Evolutionary conservation across 495 filamentous ascomycete genomes (phyloP).

Genomic region (Aspergillus incahuasiensis): DNA sequence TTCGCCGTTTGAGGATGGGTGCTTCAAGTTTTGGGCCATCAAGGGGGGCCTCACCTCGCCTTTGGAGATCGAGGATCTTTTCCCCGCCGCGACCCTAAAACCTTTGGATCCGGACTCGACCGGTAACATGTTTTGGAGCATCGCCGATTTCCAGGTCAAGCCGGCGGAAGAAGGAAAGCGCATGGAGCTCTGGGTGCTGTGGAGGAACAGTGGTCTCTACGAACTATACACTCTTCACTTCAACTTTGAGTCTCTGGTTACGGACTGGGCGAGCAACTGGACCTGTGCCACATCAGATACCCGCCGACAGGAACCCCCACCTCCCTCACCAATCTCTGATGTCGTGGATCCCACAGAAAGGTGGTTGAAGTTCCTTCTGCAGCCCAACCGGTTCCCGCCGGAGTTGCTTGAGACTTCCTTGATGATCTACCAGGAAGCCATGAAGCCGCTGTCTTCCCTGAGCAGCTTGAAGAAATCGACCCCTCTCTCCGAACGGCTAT

Average conservation of each 20-base stretch:
- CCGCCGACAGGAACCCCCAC: constrained; percentile 47
- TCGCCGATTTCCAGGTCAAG: constrained; percentile 76
- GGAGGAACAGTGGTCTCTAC: constrained; percentile 79
- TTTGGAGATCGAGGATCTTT: constrained; percentile 65
- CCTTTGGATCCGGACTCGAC: constrained; percentile 63
- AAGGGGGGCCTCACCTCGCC: constrained; percentile 57
- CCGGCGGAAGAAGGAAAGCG: constrained; percentile 44
- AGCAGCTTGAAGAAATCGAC: constrained; percentile 39
- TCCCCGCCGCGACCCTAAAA: constrained; percentile 54
- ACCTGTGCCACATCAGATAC: constrained; percentile 63
- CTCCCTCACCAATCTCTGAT: constrained; percentile 54
- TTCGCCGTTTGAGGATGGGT: constrained; percentile 77
- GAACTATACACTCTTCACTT: constrained; percentile 63
- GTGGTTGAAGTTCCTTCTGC: constrained; percentile 63
- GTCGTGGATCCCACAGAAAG: constrained; percentile 51
- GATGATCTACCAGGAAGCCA: constrained; percentile 62
- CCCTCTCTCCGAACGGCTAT: constrained; percentile 62
- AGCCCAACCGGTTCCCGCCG: constrained; percentile 70
- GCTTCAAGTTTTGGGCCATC: constrained; percentile 94
- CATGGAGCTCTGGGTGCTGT: constrained; percentile 77
- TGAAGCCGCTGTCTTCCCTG: constrained; percentile 37
- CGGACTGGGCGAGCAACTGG: constrained; percentile 69
- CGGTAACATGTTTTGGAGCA: constrained; percentile 77
- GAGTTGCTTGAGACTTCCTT: constrained; percentile 81
- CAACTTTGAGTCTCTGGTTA: constrained; percentile 45